phyloP scores from a whole-genome alignment of 2,329 filamentous ascomycete genomes.

The Trichocomaceae sp. region DNA sequence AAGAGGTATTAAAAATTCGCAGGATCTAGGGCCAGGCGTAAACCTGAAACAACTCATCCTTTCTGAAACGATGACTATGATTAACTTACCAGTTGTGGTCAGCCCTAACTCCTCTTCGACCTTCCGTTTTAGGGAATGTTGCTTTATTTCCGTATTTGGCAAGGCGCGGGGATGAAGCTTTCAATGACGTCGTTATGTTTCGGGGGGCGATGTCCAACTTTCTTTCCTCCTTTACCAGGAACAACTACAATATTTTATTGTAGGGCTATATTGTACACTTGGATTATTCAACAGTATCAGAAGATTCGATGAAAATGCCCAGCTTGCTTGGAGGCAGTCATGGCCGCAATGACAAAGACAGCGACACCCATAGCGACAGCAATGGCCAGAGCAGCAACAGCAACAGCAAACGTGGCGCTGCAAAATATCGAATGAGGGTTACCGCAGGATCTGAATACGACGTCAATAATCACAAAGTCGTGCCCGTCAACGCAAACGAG shows the following conservation, averaged over 20 bases:
- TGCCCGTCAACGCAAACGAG: constrained; percentile 66
- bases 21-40: no score
- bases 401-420: not conserved
- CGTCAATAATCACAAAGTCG: constrained; percentile 59
- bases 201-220: no score
- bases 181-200: not conserved
- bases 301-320: not conserved
- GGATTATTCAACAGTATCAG: not conserved
- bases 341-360: not conserved
- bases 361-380: not conserved
- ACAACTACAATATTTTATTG: not conserved
- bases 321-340: not conserved
- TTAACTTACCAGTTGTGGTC: no score
- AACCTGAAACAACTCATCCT: no score
- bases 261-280: not conserved
- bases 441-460: constrained; percentile 77
- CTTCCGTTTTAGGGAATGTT: not conserved
- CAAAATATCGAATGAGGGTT: constrained; percentile 65
- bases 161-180: not conserved
- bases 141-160: not conserved
- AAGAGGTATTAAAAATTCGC: no score
- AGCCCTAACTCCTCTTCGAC: not conserved
- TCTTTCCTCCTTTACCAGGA: not conserved
- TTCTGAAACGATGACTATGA: no score
- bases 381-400: not conserved